These are phyloP conservation scores for Tremella yokohamensis DNA, from an alignment of 768 basidiomycete genomes.

Conservation along the genomic window DNA sequence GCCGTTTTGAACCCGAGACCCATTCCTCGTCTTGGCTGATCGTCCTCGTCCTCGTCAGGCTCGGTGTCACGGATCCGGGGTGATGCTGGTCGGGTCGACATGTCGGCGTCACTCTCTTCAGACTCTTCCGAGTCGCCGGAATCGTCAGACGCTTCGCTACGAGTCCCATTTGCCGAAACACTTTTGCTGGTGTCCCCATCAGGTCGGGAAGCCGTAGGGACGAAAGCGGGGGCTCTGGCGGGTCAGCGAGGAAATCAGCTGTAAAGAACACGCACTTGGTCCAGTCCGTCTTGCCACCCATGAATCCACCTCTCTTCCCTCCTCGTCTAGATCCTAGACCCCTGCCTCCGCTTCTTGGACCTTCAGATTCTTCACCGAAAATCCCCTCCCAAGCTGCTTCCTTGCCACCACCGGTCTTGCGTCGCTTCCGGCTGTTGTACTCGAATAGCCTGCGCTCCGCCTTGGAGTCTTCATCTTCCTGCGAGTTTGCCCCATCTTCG, in stretches of 20 bases:
- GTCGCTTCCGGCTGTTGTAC: conserved; percentile 36
- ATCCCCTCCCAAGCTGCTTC: conserved; percentile 49
- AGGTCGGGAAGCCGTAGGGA: conserved; percentile 19
- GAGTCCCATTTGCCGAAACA: not conserved
- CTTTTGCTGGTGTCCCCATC: not conserved
- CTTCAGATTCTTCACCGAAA: conserved; percentile 47
- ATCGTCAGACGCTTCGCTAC: conserved; percentile 12
- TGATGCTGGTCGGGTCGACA: conserved; percentile 14
- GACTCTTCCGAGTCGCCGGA: conserved; percentile 10
- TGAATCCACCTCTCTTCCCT: conserved; percentile 18
- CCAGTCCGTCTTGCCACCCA: conserved; percentile 30
- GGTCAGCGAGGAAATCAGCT: not conserved
- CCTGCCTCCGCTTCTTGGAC: conserved; percentile 18
- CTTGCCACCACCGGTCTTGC: conserved; percentile 38
- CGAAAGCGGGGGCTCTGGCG: conserved; percentile 43
- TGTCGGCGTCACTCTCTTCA: conserved; percentile 15
- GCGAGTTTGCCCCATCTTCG: conserved; percentile 39
- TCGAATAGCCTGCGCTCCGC: conserved; percentile 45
- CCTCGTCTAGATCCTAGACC: conserved; percentile 27
- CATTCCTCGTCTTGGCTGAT: conserved; percentile 15
- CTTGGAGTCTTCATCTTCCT: conserved; percentile 44
- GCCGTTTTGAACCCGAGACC: conserved; percentile 14
- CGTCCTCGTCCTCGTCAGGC: conserved; percentile 16
- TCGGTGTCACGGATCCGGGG: conserved; percentile 26
- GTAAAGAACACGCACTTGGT: conserved; percentile 32